Conservation (phyloP, 257 asterid genomes). For the Orobanche coerulescens region DNA sequence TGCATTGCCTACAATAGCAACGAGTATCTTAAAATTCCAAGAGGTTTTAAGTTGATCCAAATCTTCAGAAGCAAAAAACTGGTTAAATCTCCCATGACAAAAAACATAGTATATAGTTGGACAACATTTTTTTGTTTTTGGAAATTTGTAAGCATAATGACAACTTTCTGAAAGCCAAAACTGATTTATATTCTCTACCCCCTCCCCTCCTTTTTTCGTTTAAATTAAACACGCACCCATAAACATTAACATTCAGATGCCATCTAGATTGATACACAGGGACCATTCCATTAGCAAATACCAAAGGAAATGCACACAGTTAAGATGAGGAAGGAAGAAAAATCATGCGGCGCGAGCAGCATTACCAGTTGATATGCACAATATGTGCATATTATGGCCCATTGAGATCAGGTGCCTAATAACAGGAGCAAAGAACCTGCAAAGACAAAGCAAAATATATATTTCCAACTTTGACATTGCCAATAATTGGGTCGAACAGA, state of each 20-base stretch:
- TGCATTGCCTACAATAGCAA: slow-evolving; percentile 53
- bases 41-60: neutral
- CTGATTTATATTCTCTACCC: too few relatives aligned
- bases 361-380: slow-evolving; percentile 83
- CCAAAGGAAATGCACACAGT: neutral
- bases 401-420: slow-evolving; percentile 54
- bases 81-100: neutral
- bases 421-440: slow-evolving; percentile 91
- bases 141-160: too few relatives aligned
- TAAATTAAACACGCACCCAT: too few relatives aligned
- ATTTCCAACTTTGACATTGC: neutral
- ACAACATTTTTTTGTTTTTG: too few relatives aligned
- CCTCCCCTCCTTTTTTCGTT: too few relatives aligned
- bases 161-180: too few relatives aligned
- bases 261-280: too few relatives aligned
- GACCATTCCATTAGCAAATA: too few relatives aligned
- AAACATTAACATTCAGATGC: too few relatives aligned
- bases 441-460: slow-evolving; percentile 3
- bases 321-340: neutral
- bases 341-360: slow-evolving; percentile 17
- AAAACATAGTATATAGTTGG: too few relatives aligned
- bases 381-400: slow-evolving; percentile 56
- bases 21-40: slow-evolving; percentile 2
- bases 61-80: neutral
- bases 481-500: slow-evolving; percentile 9